Evolutionary conservation across 129 eudicot genomes (phyloP).

Genomic region (Pseudognaphalium luteoalbum): DNA sequence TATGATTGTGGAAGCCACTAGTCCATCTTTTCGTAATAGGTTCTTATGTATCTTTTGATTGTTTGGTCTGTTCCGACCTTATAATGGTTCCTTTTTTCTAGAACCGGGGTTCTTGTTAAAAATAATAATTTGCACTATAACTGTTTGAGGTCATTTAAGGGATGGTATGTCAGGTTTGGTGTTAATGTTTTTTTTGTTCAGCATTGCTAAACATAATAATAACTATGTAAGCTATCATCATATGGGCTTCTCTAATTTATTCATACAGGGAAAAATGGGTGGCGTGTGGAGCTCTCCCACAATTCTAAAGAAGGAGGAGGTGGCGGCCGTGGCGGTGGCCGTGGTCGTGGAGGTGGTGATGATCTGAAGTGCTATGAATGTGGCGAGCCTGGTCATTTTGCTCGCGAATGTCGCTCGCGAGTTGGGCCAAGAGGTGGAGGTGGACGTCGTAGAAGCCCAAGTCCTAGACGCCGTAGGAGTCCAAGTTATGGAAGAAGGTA

Average conservation of each 20-base stretch:
- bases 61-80: not conserved
- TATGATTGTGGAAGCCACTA: not conserved
- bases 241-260: not conserved
- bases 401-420: conserved; percentile 65
- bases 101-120: not conserved
- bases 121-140: not conserved
- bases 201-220: not conserved
- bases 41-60: not conserved
- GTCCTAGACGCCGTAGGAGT: conserved; percentile 65
- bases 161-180: not conserved
- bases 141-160: not conserved
- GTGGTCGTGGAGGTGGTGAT: conserved; percentile 63
- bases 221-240: not conserved
- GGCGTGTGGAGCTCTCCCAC: conserved; percentile 82
- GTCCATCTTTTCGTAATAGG: not conserved
- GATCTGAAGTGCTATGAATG: conserved; percentile 69
- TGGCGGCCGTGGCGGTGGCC: conserved; percentile 42
- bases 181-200: not conserved
- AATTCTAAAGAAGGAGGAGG: conserved; percentile 60
- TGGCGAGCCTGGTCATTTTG: conserved; percentile 83
- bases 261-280: conserved; percentile 58
- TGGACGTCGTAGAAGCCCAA: conserved; percentile 66
- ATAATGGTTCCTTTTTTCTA: not conserved
- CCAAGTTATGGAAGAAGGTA: conserved; percentile 74
- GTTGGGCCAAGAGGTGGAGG: conserved; percentile 66